Conservation (phyloP, 2,329 filamentous ascomycete species). For the Ambrosiella xylebori region DNA sequence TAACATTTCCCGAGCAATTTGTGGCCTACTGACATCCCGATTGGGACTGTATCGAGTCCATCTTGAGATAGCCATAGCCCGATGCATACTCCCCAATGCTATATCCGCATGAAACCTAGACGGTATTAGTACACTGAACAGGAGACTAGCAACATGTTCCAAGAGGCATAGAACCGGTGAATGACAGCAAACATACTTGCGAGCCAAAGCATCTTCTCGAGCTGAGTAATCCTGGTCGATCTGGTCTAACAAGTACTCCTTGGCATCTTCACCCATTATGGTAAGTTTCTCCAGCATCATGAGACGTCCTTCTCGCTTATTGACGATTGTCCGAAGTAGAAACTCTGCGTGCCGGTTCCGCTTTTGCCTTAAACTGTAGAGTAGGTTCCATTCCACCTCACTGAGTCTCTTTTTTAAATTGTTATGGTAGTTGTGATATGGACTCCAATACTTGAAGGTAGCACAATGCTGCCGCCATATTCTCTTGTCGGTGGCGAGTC, state of each 20-base stretch:
- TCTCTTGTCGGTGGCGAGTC: conserved; percentile 38
- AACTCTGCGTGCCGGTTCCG: conserved; percentile 34
- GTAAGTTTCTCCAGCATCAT: conserved; percentile 55
- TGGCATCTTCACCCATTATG: conserved; percentile 65
- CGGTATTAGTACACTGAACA: not conserved
- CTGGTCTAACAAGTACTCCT: conserved; percentile 62
- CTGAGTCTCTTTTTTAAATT: conserved; percentile 37
- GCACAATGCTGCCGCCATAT: conserved; percentile 69
- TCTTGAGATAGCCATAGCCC: conserved; percentile 58
- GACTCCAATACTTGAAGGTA: conserved; percentile 59
- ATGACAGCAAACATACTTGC: conserved; percentile 30
- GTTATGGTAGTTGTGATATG: conserved; percentile 38
- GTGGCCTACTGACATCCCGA: not conserved
- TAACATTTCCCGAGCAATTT: not conserved
- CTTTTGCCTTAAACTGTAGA: conserved; percentile 41
- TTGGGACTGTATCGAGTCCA: conserved; percentile 35
- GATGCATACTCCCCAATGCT: conserved; percentile 45
- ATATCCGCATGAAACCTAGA: conserved; percentile 11
- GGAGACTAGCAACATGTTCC: too few relatives aligned
- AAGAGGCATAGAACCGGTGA: too few relatives aligned
- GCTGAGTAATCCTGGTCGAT: conserved; percentile 37
- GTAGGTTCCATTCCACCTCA: conserved; percentile 54
- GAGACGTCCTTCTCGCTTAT: conserved; percentile 52
- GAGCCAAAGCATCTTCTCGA: conserved; percentile 56
- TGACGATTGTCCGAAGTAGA: conserved; percentile 51